Conservation (phyloP, 1,284 basidiomycete genomes). For the Boletus semigastroideus region DNA sequence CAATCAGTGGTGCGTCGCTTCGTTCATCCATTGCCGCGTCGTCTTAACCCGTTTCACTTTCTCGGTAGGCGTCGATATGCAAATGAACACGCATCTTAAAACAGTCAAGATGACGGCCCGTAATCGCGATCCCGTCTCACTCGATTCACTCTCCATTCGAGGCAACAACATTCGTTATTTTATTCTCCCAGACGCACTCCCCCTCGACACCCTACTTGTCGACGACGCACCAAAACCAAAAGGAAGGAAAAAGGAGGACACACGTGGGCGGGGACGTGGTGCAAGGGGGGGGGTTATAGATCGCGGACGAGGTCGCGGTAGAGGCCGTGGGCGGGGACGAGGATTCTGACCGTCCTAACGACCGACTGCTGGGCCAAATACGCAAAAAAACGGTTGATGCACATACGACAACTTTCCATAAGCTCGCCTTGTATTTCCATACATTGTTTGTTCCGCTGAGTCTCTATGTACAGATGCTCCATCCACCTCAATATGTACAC, state of each 20-base stretch:
- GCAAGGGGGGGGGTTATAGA: too few species aligned
- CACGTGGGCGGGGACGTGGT: constrained; percentile 61
- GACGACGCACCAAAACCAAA: constrained; percentile 98
- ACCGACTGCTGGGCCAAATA: too few species aligned
- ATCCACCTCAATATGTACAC: too few species aligned
- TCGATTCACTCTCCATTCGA: constrained; percentile 88
- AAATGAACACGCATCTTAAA: constrained; percentile 98
- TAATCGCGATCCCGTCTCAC: constrained; percentile 79
- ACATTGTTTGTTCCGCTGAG: too few species aligned
- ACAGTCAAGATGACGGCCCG: constrained; percentile 94
- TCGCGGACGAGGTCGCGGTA: too few species aligned
- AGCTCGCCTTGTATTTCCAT: too few species aligned
- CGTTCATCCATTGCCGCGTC: background rate
- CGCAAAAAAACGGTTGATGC: too few species aligned
- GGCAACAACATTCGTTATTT: constrained; percentile 95
- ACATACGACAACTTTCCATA: too few species aligned
- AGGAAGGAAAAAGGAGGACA: constrained; percentile 77
- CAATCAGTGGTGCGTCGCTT: constrained; percentile 92
- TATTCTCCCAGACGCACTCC: constrained; percentile 94
- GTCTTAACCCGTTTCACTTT: too few species aligned
- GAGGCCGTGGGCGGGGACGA: too few species aligned
- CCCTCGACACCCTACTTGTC: constrained; percentile 93
- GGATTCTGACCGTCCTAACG: too few species aligned
- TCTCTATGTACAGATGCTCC: too few species aligned
- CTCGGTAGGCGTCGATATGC: constrained; percentile 83